Conservation (phyloP, 306 rosid species). For the Gastrolobium bilobum region DNA sequence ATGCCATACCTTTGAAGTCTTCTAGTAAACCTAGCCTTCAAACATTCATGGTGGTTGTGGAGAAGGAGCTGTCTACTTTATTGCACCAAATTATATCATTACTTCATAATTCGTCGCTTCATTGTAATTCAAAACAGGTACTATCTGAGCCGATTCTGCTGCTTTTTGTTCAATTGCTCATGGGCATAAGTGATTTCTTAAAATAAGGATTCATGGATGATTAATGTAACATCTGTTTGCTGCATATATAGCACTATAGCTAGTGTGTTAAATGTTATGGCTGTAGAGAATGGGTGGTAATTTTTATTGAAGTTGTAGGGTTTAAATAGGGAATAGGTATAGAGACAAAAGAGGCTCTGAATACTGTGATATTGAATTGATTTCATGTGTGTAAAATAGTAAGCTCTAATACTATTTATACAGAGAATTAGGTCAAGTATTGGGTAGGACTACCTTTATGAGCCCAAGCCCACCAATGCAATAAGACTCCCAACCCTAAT, state of each 20-base stretch:
- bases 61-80: slow-evolving; percentile 70
- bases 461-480: slow-evolving; percentile 17
- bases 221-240: slow-evolving; percentile 37
- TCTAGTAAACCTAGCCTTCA: slow-evolving; percentile 75
- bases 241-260: slow-evolving; percentile 14
- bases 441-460: not conserved
- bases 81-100: slow-evolving; percentile 70
- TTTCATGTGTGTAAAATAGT: not conserved
- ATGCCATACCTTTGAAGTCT: slow-evolving; percentile 75
- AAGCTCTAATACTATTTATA: not conserved
- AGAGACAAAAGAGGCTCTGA: not conserved
- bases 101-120: slow-evolving; percentile 60
- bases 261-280: slow-evolving; percentile 28
- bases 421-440: not conserved
- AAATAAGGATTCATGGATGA: slow-evolving; percentile 34
- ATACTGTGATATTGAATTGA: slow-evolving; percentile 15
- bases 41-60: slow-evolving; percentile 85
- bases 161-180: slow-evolving; percentile 19
- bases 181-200: slow-evolving; percentile 34
- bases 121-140: slow-evolving; percentile 81
- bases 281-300: slow-evolving; percentile 17
- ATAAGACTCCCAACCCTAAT: not conserved
- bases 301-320: slow-evolving; percentile 17
- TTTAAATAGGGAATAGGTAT: slow-evolving; percentile 11
- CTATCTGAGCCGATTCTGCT: slow-evolving; percentile 17